These are phyloP conservation scores for Phytophthora rubi DNA, from an alignment of 352 stramenopile genomes.

Conservation along the genomic window DNA sequence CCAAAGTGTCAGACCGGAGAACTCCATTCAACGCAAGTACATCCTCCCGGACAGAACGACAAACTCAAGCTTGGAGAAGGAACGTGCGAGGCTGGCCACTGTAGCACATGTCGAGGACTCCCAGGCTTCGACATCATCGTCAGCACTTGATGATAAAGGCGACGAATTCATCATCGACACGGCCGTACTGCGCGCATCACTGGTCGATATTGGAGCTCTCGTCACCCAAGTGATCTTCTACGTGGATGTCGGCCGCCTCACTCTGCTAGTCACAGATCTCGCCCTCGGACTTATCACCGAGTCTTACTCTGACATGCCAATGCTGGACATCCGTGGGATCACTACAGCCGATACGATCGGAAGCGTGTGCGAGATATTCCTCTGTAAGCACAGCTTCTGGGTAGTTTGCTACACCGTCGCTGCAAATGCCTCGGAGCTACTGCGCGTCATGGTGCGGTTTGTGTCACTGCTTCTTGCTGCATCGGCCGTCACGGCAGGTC, in stretches of 20 bases:
- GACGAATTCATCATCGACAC: conserved; percentile 43
- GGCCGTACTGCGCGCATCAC: conserved; percentile 37
- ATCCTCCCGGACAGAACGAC: conserved; percentile 33
- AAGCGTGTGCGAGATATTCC: conserved; percentile 56
- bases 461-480: conserved; percentile 43
- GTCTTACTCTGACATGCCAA: conserved; percentile 61
- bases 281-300: conserved; percentile 56
- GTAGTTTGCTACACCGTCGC: conserved; percentile 51
- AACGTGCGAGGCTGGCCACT: conserved; percentile 17
- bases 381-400: conserved; percentile 47
- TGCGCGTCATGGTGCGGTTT: conserved; percentile 46
- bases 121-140: conserved; percentile 11
- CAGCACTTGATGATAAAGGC: background rate
- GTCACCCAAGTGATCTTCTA: conserved; percentile 44
- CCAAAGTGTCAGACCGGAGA: conserved; percentile 27
- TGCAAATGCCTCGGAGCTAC: conserved; percentile 41
- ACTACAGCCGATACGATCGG: conserved; percentile 49
- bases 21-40: conserved; percentile 34
- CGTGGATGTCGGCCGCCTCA: conserved; percentile 38
- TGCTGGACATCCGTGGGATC: conserved; percentile 65
- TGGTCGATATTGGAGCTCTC: conserved; percentile 36
- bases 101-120: conserved; percentile 5
- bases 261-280: conserved; percentile 41
- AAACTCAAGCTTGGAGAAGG: conserved; percentile 37
- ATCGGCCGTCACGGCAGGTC: conserved; percentile 37